These are phyloP conservation scores for Talaromyces proteolyticus DNA, from an alignment of 495 filamentous ascomycete genomes.

Conservation along the genomic window DNA sequence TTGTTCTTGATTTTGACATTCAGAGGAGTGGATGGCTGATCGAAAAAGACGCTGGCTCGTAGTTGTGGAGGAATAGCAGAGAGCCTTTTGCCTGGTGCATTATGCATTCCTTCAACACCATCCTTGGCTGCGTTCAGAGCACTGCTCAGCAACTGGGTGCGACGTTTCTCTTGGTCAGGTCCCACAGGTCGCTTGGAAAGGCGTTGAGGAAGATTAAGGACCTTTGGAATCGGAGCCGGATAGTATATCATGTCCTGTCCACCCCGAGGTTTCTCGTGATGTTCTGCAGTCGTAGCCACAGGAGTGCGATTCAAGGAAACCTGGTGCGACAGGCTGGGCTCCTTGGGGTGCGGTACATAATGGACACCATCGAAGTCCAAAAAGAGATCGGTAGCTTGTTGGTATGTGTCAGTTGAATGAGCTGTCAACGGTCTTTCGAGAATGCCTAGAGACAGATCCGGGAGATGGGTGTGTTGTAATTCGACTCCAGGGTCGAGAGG, in stretches of 20 bases:
- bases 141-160: constrained; percentile 51
- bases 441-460: constrained; percentile 10
- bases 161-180: constrained; percentile 58
- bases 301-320: constrained; percentile 32
- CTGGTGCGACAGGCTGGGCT: constrained; percentile 21
- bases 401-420: constrained; percentile 63
- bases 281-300: constrained; percentile 45
- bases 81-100: constrained; percentile 26
- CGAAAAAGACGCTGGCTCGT: constrained; percentile 86
- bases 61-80: constrained; percentile 74
- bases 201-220: constrained; percentile 86
- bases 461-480: constrained; percentile 13
- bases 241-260: constrained; percentile 87
- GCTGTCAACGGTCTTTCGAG: constrained; percentile 38
- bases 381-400: constrained; percentile 67
- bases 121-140: constrained; percentile 7
- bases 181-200: constrained; percentile 68
- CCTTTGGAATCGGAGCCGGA: constrained; percentile 87
- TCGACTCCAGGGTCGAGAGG: constrained; percentile 13
- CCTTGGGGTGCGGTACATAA: constrained; percentile 47
- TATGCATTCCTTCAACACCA: constrained; percentile 10
- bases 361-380: constrained; percentile 94
- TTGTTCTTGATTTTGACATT: constrained; percentile 67
- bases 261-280: constrained; percentile 57
- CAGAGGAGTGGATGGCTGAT: constrained; percentile 54